Percentiles rank a stretch among this genome's conserved stretches.
phyloP scores from a whole-genome alignment of 192 early-diverging fungal species.

The Diversispora epigaea region DNA sequence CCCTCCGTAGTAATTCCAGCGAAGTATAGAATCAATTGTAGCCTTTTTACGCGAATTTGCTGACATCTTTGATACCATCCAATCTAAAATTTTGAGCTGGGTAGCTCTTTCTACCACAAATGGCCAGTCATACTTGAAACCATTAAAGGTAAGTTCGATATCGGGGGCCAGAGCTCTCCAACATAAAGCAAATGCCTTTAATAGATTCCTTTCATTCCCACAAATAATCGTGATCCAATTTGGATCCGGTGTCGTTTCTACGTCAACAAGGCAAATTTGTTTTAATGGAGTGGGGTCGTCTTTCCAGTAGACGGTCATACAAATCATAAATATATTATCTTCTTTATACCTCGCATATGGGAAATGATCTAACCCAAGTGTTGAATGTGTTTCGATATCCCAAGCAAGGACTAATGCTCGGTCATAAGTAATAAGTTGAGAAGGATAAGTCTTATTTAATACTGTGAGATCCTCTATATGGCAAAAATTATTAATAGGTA shows the following conservation, averaged over 20 bases:
- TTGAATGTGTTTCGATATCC: not conserved
- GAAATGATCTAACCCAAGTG: not conserved
- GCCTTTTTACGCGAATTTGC: not conserved
- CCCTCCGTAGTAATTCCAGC: not conserved
- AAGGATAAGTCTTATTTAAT: not conserved
- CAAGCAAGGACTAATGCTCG: constrained; percentile 8
- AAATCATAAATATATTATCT: not conserved
- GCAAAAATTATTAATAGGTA: too few relatives aligned
- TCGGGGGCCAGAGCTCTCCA: not conserved
- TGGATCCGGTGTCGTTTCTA: not conserved
- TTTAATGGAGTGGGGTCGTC: not conserved
- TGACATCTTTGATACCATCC: not conserved
- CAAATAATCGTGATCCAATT: not conserved
- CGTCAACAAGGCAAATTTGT: not conserved
- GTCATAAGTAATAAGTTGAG: not conserved
- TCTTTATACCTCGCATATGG: not conserved
- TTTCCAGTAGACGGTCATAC: constrained; percentile 7
- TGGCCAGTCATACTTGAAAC: constrained; percentile 3
- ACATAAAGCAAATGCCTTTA: not conserved
- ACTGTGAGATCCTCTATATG: not conserved
- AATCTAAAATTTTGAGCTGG: not conserved
- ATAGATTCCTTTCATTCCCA: not conserved
- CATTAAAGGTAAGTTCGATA: not conserved
- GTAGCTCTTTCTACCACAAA: not conserved
- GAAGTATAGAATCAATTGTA: not conserved